Percentiles rank a stretch among this genome's conserved stretches.
phyloP scores from a whole-genome alignment of 2,329 filamentous ascomycete species.

The Calonectria naviculata region DNA sequence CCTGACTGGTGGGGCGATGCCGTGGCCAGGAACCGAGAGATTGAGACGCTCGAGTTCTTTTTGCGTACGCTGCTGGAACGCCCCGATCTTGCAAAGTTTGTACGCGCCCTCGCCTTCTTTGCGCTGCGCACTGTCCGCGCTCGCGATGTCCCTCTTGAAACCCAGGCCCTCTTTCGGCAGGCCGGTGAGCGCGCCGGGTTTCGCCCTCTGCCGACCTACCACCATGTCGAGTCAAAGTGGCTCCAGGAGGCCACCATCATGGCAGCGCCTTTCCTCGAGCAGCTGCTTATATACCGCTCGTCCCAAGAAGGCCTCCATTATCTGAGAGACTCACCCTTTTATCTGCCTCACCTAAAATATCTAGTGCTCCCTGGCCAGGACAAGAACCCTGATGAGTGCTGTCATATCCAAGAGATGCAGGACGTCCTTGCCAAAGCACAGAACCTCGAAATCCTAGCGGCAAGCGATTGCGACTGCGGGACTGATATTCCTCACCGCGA shows the following conservation, averaged over 20 bases:
- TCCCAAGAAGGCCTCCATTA: conserved; percentile 40
- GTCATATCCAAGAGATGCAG: conserved; percentile 43
- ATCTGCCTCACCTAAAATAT: conserved; percentile 42
- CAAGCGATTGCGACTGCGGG: conserved; percentile 40
- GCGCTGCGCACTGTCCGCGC: conserved; percentile 28
- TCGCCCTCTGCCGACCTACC: conserved; percentile 34
- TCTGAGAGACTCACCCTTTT: conserved; percentile 40
- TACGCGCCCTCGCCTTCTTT: conserved; percentile 39
- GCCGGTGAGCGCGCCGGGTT: conserved; percentile 40
- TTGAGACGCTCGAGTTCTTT: conserved; percentile 35
- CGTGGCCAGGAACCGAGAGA: conserved; percentile 23
- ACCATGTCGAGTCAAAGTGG: conserved; percentile 41
- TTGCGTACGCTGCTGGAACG: conserved; percentile 37
- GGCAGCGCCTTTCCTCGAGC: conserved; percentile 39
- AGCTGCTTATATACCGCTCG: conserved; percentile 40
- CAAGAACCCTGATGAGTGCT: conserved; percentile 38
- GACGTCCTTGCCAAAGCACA: conserved; percentile 39
- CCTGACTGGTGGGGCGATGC: conserved; percentile 27
- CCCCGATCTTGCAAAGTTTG: conserved; percentile 37
- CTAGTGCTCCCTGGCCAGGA: conserved; percentile 37
- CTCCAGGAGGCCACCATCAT: conserved; percentile 42
- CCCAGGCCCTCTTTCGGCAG: conserved; percentile 39
- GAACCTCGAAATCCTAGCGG: conserved; percentile 38
- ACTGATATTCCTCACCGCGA: conserved; percentile 39
- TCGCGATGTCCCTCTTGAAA: conserved; percentile 24